Evolutionary conservation across 2,329 filamentous ascomycete species (phyloP).

Genomic region (Colletotrichum spinosum): DNA sequence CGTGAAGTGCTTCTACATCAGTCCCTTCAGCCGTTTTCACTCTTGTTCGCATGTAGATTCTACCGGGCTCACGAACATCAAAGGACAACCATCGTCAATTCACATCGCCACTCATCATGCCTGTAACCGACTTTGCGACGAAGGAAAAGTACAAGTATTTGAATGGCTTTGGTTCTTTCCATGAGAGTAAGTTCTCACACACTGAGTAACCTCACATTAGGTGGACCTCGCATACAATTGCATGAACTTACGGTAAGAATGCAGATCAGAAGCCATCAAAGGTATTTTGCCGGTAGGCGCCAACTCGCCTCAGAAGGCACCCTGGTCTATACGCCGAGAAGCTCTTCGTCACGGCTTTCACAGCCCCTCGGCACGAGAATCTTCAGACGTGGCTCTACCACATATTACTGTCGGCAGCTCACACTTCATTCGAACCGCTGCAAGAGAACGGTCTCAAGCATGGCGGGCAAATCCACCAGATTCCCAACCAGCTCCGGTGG

Average conservation of each 20-base stretch:
- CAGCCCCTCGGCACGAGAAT: constrained; percentile 68
- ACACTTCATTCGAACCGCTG: constrained; percentile 50
- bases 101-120: no score
- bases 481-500: constrained; percentile 88
- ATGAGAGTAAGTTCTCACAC: no score
- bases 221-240: no score
- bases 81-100: no score
- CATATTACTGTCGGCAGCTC: constrained; percentile 66
- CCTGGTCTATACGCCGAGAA: constrained; percentile 79
- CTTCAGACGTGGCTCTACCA: constrained; percentile 71
- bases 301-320: constrained; percentile 79
- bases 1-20: no score
- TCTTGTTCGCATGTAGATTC: no score
- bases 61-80: no score
- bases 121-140: no score
- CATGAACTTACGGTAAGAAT: background rate
- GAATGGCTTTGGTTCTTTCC: no score
- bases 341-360: constrained; percentile 71
- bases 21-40: no score
- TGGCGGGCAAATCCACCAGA: constrained; percentile 72
- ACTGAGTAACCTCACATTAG: no score
- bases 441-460: constrained; percentile 48
- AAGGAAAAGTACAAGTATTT: no score
- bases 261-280: constrained; percentile 72
- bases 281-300: constrained; percentile 74